Conservation (phyloP, 2,329 filamentous ascomycete genomes). For the Pseudogymnoascus sp. region DNA sequence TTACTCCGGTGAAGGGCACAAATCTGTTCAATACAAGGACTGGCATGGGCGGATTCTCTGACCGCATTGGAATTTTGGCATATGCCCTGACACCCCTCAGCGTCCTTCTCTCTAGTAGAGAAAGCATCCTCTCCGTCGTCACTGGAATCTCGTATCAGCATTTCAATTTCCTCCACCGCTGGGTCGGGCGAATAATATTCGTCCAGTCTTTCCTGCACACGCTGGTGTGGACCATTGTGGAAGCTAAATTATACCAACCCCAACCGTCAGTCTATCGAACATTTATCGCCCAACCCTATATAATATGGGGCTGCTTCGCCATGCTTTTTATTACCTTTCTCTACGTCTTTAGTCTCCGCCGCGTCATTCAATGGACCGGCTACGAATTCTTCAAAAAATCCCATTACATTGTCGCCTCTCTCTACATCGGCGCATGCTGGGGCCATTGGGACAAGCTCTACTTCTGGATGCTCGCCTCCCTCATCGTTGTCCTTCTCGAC, state of each 20-base stretch:
- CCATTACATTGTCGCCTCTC: conserved; percentile 65
- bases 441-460: conserved; percentile 64
- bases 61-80: conserved; percentile 64
- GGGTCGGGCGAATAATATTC: conserved; percentile 69
- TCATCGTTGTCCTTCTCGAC: conserved; percentile 61
- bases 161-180: conserved; percentile 73
- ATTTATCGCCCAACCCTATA: conserved; percentile 61
- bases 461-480: conserved; percentile 62
- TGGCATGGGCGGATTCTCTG: conserved; percentile 60
- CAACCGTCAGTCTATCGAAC: conserved; percentile 53
- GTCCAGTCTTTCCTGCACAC: conserved; percentile 63
- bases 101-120: conserved; percentile 59
- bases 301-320: conserved; percentile 67
- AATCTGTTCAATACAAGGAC: conserved; percentile 58
- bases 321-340: conserved; percentile 58
- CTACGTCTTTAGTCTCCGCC: conserved; percentile 51
- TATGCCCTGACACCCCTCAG: conserved; percentile 69
- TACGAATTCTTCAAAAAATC: conserved; percentile 73
- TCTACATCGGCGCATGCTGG: conserved; percentile 72
- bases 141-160: conserved; percentile 71
- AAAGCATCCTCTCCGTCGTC: conserved; percentile 62
- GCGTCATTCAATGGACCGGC: conserved; percentile 59
- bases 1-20: conserved; percentile 57
- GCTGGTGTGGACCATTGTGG: conserved; percentile 62
- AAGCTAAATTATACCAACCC: conserved; percentile 62